Evolutionary conservation across 352 stramenopile genomes (phyloP), one percentile per base, ranked within the genome.

Genomic region (Blastocystis sp.): DNA sequence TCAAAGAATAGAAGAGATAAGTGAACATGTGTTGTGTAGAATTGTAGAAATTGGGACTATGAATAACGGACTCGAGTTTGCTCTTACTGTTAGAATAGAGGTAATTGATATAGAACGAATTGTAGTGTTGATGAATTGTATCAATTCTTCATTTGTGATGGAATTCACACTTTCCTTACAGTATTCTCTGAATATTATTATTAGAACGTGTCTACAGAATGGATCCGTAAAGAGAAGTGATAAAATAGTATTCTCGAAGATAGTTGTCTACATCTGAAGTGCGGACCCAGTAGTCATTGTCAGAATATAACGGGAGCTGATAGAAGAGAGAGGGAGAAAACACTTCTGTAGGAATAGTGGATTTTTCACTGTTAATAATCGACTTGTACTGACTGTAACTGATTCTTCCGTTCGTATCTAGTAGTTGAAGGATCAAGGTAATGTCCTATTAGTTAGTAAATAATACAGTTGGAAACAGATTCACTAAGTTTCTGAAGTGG

Each of bases 41-140:
- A 80, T 21, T 80, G 69, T 35, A 80, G 39, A 39, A 80, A 80
- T 39, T 80, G 69, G 27, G 43, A 63, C 69, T 80, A 63, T 14
- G n/a, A 7, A 46, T 59, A 12, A 80, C 11, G 16, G 6, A 59
- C 11, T 52, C 1, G 37, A 78, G 16, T 21, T 39, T 27, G 43
- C 0, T 43, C 6, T 7, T 3, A 80, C 69, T 24, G 69, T 80
- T 5, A 80, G 69, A 42, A 80, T 63, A 9, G 42, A 39, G 11
- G 42, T 37, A 21, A 80, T 59, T 7, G 69, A 29, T 14, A 80
- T 80, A 27, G 24, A 24, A 32, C 49, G 69, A 24, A 42, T 39
- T 6, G 61, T 58, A 24, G 32, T 42, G 11, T 3, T 49, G 21
- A 80, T 39, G 43, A 80, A 80, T n/a, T 80, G 43, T 42, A 46